phyloP scores from a whole-genome alignment of 495 filamentous ascomycete genomes.

The Aspergillus funiculosus region DNA sequence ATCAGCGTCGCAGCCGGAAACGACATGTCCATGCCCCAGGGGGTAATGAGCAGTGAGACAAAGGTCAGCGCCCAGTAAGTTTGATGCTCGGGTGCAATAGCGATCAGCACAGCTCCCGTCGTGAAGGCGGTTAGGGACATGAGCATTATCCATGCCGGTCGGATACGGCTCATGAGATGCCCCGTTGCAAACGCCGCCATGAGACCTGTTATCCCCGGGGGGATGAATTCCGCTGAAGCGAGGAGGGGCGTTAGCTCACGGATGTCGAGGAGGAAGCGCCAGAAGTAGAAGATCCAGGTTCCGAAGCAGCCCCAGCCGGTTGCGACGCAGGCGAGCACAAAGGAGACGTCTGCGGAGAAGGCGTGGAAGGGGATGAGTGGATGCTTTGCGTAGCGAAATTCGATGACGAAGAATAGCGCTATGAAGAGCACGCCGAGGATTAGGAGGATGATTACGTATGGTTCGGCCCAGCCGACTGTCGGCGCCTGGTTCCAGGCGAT shows the following conservation, averaged over 20 bases:
- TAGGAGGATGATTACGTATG: constrained; percentile 43
- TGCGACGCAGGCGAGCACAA: constrained; percentile 42
- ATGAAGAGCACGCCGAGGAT: constrained; percentile 41
- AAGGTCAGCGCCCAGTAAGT: constrained; percentile 46
- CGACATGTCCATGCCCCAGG: constrained; percentile 50
- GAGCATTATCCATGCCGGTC: constrained; percentile 45
- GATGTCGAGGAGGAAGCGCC: constrained; percentile 33
- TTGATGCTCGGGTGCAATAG: constrained; percentile 33
- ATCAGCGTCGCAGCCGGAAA: constrained; percentile 36
- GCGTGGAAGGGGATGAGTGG: constrained; percentile 43
- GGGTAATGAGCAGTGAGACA: constrained; percentile 40
- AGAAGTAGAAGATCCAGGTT: constrained; percentile 46
- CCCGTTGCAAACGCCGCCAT: constrained; percentile 41
- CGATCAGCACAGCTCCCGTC: constrained; percentile 31
- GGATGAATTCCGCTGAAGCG: constrained; percentile 31
- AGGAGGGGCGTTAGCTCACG: constrained; percentile 33
- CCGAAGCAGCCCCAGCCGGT: constrained; percentile 46
- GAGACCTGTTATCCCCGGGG: constrained; percentile 34
- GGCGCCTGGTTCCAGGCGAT: constrained; percentile 49
- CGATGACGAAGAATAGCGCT: constrained; percentile 36
- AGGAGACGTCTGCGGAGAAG: constrained; percentile 34
- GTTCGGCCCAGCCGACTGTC: constrained; percentile 37
- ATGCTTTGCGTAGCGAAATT: constrained; percentile 29
- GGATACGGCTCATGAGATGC: constrained; percentile 33
- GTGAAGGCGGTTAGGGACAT: constrained; percentile 41